These are phyloP conservation scores for Gnomoniopsis smithogilvyi DNA, from an alignment of 2,329 filamentous ascomycete genomes.

Conservation along the genomic window DNA sequence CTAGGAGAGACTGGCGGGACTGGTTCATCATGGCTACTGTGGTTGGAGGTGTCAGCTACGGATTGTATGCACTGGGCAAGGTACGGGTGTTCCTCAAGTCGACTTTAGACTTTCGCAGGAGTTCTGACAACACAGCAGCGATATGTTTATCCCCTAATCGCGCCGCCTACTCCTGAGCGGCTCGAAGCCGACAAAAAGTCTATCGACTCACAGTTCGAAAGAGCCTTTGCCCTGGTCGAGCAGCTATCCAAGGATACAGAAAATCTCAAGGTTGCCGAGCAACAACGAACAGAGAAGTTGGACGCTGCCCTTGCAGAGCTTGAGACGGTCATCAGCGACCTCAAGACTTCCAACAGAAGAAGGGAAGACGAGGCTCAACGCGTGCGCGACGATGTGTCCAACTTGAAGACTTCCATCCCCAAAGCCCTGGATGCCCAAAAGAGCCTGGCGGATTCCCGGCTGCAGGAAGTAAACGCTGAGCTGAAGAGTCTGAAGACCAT, in stretches of 20 bases:
- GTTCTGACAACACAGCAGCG: conserved; percentile 48
- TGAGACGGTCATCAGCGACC: conserved; percentile 74
- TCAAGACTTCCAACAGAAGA: conserved; percentile 77
- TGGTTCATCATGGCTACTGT: conserved; percentile 99
- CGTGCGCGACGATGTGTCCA: conserved; percentile 80
- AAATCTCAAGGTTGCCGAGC: conserved; percentile 80
- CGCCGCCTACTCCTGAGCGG: conserved; percentile 89
- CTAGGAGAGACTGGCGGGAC: conserved; percentile 91
- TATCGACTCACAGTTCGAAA: conserved; percentile 91
- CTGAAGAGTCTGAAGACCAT: conserved; percentile 90
- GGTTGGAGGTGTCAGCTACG: conserved; percentile 84
- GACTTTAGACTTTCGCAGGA: too few species aligned
- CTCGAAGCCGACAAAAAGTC: conserved; percentile 90
- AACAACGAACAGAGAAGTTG: conserved; percentile 76
- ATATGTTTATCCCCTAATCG: conserved; percentile 86
- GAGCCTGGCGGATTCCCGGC: conserved; percentile 72
- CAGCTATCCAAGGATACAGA: conserved; percentile 90
- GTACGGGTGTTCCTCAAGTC: conserved; percentile 38
- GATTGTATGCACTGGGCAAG: conserved; percentile 83
- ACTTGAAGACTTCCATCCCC: conserved; percentile 80
- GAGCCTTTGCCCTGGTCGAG: conserved; percentile 86
- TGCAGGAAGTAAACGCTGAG: conserved; percentile 83
- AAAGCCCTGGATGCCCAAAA: conserved; percentile 86
- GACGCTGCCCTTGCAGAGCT: conserved; percentile 81
- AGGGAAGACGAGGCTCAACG: conserved; percentile 85